Percentiles rank a stretch among this genome's conserved stretches.
phyloP scores from a whole-genome alignment of 2,329 filamentous ascomycete species.

The Calonectria pteridis region DNA sequence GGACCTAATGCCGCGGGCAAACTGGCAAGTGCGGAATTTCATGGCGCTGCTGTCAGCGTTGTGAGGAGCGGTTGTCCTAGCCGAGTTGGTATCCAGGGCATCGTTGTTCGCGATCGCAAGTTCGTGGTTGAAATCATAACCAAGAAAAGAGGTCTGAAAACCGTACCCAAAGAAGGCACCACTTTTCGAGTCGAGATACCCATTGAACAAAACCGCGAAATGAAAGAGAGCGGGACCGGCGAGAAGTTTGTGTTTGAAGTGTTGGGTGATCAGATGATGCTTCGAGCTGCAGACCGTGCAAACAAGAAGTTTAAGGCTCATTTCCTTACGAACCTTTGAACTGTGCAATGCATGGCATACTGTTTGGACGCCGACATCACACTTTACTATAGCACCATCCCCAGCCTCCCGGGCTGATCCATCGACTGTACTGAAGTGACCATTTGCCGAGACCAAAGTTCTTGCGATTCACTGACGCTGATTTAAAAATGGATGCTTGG shows the following conservation, averaged over 20 bases:
- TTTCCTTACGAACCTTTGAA: constrained; percentile 80
- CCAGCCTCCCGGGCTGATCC: background rate
- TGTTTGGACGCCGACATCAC: background rate
- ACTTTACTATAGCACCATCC: background rate
- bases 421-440: no score
- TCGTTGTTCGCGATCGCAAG: constrained; percentile 89
- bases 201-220: constrained; percentile 30
- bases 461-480: background rate
- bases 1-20: constrained; percentile 76
- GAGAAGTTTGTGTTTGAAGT: constrained; percentile 80
- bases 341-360: no score
- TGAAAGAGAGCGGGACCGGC: constrained; percentile 34
- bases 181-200: constrained; percentile 84
- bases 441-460: background rate
- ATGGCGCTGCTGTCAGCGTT: constrained; percentile 87
- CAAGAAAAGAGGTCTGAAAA: constrained; percentile 75
- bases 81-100: constrained; percentile 85
- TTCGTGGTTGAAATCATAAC: constrained; percentile 90
- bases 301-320: constrained; percentile 94
- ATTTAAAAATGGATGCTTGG: background rate
- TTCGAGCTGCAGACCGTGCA: constrained; percentile 84
- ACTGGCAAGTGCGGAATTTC: constrained; percentile 88
- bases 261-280: constrained; percentile 88
- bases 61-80: constrained; percentile 84
- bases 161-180: constrained; percentile 90